Evolutionary conservation across 2,329 filamentous ascomycete genomes (phyloP).

Genomic region (Xylaria sp.): DNA sequence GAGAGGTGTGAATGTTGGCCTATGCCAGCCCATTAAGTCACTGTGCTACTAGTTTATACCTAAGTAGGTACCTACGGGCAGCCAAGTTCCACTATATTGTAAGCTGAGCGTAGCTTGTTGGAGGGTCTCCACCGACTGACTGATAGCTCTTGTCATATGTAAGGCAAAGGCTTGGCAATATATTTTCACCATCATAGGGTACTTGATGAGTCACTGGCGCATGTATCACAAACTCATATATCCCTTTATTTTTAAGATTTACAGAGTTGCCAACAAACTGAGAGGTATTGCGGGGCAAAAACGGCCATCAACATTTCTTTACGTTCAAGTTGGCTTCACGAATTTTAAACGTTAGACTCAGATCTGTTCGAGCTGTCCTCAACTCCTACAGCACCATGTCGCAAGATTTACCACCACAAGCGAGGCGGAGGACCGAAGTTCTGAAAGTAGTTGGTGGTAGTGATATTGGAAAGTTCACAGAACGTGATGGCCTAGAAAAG

Average conservation of each 20-base stretch:
- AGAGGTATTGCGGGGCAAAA: background rate
- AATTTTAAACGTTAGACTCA: constrained; percentile 34
- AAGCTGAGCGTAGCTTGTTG: background rate
- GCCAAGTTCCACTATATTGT: no score
- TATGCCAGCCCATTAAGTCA: background rate
- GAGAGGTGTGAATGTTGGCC: constrained; percentile 12
- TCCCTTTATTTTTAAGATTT: background rate
- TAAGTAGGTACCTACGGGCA: no score
- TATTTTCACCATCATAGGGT: background rate
- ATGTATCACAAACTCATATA: background rate
- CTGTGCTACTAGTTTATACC: no score
- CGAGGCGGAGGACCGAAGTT: constrained; percentile 40
- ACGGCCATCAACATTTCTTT: background rate
- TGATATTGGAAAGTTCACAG: constrained; percentile 44
- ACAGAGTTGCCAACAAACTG: background rate
- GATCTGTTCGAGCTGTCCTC: constrained; percentile 44
- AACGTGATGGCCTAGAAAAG: constrained; percentile 42
- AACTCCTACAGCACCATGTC: constrained; percentile 49
- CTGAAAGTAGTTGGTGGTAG: constrained; percentile 41
- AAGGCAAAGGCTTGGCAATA: constrained; percentile 2
- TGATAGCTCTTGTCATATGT: background rate
- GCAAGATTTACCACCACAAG: constrained; percentile 41
- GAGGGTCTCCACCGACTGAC: constrained; percentile 3
- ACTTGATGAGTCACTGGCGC: constrained; percentile 27
- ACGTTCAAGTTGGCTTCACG: constrained; percentile 46